These are phyloP conservation scores for Thymus mandschuricus DNA, from an alignment of 257 asterid species.

Conservation along the genomic window DNA sequence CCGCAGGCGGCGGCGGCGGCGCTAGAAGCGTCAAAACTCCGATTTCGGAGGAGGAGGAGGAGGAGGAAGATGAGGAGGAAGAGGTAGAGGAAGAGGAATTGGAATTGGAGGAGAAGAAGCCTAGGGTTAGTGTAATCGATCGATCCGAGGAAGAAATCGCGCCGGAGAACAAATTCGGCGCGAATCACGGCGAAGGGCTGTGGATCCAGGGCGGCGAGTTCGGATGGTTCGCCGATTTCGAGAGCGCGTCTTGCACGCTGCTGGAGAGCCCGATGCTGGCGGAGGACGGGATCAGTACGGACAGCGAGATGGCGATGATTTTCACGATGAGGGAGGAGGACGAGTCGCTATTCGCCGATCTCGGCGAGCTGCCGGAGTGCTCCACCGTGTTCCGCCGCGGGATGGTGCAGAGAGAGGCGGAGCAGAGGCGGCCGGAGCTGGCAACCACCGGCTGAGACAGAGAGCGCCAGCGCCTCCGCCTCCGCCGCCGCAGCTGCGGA, in stretches of 20 bases:
- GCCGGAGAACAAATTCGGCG: slow-evolving; percentile 36
- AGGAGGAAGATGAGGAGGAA: slow-evolving; percentile 33
- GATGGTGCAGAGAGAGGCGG: slow-evolving; percentile 59
- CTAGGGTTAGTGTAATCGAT: slow-evolving; percentile 12
- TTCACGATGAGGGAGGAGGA: slow-evolving; percentile 83
- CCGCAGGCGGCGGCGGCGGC: slow-evolving; percentile 12
- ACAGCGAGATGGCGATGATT: slow-evolving; percentile 55
- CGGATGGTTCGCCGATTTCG: slow-evolving; percentile 78
- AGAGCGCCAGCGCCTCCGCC: no score
- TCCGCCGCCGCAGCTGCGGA: neutral
- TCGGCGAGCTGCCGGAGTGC: slow-evolving; percentile 93
- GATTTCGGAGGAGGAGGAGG: slow-evolving; percentile 39
- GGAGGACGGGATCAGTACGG: slow-evolving; percentile 42
- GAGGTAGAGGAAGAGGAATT: slow-evolving; percentile 38
- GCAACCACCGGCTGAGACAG: slow-evolving; percentile 46
- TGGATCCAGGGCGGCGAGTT: slow-evolving; percentile 40
- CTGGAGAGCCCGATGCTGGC: slow-evolving; percentile 59
- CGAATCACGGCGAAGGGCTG: slow-evolving; percentile 33
- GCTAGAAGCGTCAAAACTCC: slow-evolving; percentile 25
- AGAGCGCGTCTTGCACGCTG: slow-evolving; percentile 49
- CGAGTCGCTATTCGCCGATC: slow-evolving; percentile 80
- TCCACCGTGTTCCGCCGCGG: slow-evolving; percentile 77
- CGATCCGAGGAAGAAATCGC: slow-evolving; percentile 28
- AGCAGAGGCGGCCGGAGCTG: slow-evolving; percentile 49
- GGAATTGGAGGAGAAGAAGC: slow-evolving; percentile 38